Evolutionary conservation across 176 grass and related monocot genomes (phyloP).

Genomic region (Bothriochloa decipiens): DNA sequence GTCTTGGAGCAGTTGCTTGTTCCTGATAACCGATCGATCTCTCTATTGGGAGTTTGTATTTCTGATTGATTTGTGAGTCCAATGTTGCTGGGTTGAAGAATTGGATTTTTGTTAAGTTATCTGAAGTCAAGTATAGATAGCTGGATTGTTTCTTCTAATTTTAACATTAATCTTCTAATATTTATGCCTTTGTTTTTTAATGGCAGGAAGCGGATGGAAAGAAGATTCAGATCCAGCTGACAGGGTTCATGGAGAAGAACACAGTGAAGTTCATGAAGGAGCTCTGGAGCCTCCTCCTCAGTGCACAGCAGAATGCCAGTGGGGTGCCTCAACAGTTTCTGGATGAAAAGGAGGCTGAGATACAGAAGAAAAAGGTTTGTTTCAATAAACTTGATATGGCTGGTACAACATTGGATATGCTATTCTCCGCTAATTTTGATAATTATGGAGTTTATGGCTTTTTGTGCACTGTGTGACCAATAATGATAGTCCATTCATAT

Average conservation of each 20-base stretch:
- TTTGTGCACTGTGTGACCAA: neutral
- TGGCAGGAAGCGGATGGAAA: constrained; percentile 83
- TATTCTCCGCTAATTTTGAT: constrained; percentile 10
- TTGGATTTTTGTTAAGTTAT: neutral
- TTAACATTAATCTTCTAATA: neutral
- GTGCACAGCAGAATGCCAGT: constrained; percentile 88
- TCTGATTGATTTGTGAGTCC: neutral
- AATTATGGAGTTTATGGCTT: neutral
- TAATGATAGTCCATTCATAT: neutral
- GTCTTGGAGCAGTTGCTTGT: neutral
- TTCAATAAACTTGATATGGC: neutral
- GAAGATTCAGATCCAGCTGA: constrained; percentile 93
- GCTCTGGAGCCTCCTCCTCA: constrained; percentile 83
- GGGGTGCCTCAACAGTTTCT: constrained; percentile 97
- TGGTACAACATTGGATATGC: neutral
- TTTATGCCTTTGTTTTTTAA: constrained; percentile 1
- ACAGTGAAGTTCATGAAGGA: constrained; percentile 96
- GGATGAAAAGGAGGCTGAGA: constrained; percentile 92
- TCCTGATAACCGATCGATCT: neutral
- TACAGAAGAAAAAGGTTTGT: constrained; percentile 76
- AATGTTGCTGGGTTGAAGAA: neutral
- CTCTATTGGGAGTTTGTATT: neutral
- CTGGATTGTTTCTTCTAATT: neutral
- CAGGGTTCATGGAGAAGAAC: constrained; percentile 99
- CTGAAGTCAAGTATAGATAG: neutral